Evolutionary conservation across 257 asterid genomes (phyloP).

Genomic region (Solanum bulbocastanum): DNA sequence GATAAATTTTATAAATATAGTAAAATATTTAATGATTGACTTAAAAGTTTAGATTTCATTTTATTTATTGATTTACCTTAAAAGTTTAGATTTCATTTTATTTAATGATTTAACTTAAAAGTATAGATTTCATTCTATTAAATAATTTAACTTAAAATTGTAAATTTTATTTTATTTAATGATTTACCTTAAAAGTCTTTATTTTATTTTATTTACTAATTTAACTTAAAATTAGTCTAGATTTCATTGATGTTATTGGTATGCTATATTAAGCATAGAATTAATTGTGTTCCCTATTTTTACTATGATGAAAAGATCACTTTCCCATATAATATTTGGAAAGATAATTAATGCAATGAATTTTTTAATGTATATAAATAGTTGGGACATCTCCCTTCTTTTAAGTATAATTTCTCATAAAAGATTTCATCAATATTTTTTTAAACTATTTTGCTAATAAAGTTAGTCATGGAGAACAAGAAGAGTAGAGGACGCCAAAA

Average conservation of each 20-base stretch:
- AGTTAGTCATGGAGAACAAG: conserved; percentile 3
- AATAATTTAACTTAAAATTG: no score
- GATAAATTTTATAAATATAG: not conserved
- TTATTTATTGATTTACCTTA: not conserved
- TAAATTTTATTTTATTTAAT: not conserved
- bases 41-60: no score
- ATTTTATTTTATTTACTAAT: not conserved
- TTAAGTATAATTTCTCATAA: not conserved
- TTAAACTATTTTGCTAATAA: not conserved
- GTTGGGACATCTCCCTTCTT: not conserved
- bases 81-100: not conserved
- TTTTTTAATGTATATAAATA: not conserved
- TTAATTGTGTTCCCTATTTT: not conserved
- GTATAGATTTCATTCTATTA: not conserved
- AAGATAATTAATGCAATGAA: not conserved
- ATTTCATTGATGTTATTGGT: not conserved
- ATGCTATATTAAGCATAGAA: not conserved
- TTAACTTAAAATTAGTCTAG: not conserved
- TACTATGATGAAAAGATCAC: not conserved
- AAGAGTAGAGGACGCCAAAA: not conserved
- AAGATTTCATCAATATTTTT: not conserved
- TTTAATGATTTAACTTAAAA: not conserved
- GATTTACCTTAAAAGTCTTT: not conserved
- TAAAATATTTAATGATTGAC: not conserved
- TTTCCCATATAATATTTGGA: not conserved